A percentile compares a stretch with the other conserved stretches of the same genome.
These are phyloP conservation scores for Trypanosoma cruzi DNA, from an alignment of 208 protist species.

Conservation along the genomic window DNA sequence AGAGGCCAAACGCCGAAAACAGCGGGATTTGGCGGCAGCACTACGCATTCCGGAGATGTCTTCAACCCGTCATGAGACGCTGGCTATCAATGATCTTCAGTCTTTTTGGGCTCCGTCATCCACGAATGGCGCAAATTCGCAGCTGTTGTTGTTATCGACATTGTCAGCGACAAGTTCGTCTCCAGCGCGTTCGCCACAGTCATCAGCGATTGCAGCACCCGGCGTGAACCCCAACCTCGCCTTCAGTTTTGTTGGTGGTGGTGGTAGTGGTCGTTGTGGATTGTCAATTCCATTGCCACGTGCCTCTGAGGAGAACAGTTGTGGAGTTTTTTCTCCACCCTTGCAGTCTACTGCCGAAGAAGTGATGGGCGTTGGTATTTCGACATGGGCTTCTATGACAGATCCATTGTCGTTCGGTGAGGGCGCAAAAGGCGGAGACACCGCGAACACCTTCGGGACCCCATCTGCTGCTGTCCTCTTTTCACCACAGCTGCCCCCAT, in stretches of 20 bases:
- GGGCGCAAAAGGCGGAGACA: not conserved
- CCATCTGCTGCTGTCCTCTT: slow-evolving; percentile 1
- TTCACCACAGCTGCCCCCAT: slow-evolving; percentile 4
- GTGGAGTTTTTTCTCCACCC: slow-evolving; percentile 14
- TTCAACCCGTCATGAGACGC: slow-evolving; percentile 59
- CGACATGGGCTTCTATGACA: slow-evolving; percentile 12
- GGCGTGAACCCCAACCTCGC: not conserved
- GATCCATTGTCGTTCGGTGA: slow-evolving; percentile 5
- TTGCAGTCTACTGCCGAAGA: slow-evolving; percentile 4
- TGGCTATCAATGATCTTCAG: slow-evolving; percentile 73
- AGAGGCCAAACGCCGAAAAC: slow-evolving; percentile 27
- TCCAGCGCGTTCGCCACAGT: slow-evolving; percentile 18
- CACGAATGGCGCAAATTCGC: not conserved
- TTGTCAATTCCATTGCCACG: slow-evolving; percentile 21
- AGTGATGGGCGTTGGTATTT: slow-evolving; percentile 1
- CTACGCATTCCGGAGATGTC: slow-evolving; percentile 44
- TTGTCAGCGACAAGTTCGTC: slow-evolving; percentile 24
- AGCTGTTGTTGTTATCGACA: slow-evolving; percentile 4
- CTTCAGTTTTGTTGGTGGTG: not conserved
- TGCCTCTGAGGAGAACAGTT: slow-evolving; percentile 9
- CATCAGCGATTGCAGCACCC: not conserved
- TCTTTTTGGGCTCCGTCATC: slow-evolving; percentile 36
- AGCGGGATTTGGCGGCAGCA: slow-evolving; percentile 27
- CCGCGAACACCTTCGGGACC: not conserved
- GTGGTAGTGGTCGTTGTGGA: not conserved